A percentile compares a stretch with the other conserved stretches of the same genome.
Evolutionary conservation across 108 stramenopile genomes (phyloP).

Genomic region (Pseudonitzschia multiseries): DNA sequence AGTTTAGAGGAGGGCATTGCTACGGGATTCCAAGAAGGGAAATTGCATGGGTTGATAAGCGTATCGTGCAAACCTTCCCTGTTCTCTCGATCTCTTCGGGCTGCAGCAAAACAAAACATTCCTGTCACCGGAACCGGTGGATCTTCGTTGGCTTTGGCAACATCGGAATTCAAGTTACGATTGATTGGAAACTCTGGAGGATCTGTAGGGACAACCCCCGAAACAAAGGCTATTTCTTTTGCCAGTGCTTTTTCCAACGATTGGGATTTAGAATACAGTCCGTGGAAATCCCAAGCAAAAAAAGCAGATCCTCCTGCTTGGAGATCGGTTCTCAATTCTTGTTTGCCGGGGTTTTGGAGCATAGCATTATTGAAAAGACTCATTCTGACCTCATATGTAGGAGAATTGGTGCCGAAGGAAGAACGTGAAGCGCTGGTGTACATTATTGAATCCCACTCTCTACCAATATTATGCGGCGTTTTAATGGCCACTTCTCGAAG

Average conservation of each 20-base stretch:
- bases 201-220: conserved; percentile 64
- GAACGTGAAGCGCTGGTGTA: conserved; percentile 3
- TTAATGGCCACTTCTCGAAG: conserved; percentile 40
- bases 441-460: conserved; percentile 20
- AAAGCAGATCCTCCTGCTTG: conserved; percentile 17
- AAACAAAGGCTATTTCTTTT: conserved; percentile 62
- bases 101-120: conserved; percentile 28
- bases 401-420: not conserved
- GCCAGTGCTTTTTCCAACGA: conserved; percentile 47
- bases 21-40: conserved; percentile 17
- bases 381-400: not conserved
- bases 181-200: conserved; percentile 72
- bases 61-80: conserved; percentile 44
- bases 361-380: conserved; percentile 33
- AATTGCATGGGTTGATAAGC: conserved; percentile 49
- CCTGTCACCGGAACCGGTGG: conserved; percentile 71
- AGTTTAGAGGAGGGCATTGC: conserved; percentile 33
- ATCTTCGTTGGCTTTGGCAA: conserved; percentile 49
- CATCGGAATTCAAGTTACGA: conserved; percentile 34
- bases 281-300: conserved; percentile 19
- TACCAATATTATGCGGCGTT: conserved; percentile 40
- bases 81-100: conserved; percentile 33
- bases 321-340: conserved; percentile 54
- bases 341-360: conserved; percentile 59
- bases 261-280: conserved; percentile 46